These are phyloP conservation scores for Choiromyces venosus DNA, from an alignment of 495 filamentous ascomycete genomes.

Conservation along the genomic window DNA sequence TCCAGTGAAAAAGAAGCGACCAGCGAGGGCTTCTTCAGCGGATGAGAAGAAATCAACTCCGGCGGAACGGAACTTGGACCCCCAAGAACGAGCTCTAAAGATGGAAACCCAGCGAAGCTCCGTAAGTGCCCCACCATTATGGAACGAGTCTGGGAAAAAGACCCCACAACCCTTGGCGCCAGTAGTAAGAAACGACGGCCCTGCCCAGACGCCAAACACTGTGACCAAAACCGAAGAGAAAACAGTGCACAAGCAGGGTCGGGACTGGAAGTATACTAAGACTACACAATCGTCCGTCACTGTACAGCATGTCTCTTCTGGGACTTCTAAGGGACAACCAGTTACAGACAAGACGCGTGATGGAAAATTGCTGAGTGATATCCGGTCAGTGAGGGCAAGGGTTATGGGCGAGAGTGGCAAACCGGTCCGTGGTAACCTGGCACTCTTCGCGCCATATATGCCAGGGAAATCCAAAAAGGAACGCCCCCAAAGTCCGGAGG, in stretches of 20 bases:
- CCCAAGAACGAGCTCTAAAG: constrained; percentile 20
- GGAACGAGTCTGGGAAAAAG: constrained; percentile 33
- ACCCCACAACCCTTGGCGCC: background rate
- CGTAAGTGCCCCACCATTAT: constrained; percentile 35
- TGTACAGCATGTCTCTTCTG: constrained; percentile 19
- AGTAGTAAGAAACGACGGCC: constrained; percentile 11
- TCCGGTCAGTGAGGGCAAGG: constrained; percentile 38
- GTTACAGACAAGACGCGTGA: constrained; percentile 31
- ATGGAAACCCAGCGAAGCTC: constrained; percentile 34
- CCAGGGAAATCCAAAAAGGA: constrained; percentile 19
- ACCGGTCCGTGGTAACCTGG: constrained; percentile 25
- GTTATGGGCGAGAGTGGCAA: constrained; percentile 22
- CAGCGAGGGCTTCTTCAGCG: constrained; percentile 28
- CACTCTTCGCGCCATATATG: constrained; percentile 39
- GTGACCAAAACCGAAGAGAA: background rate
- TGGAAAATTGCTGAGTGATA: constrained; percentile 40
- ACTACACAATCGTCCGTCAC: constrained; percentile 1
- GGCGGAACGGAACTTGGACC: constrained; percentile 18
- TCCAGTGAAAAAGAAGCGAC: constrained; percentile 36
- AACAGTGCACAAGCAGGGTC: constrained; percentile 7
- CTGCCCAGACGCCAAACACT: constrained; percentile 13
- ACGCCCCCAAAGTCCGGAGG: background rate
- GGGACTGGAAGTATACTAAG: constrained; percentile 7
- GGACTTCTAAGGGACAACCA: constrained; percentile 19
- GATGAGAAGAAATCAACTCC: constrained; percentile 23